These are phyloP conservation scores for Phytophthora capsici DNA, from an alignment of 352 stramenopile genomes.

Conservation along the genomic window DNA sequence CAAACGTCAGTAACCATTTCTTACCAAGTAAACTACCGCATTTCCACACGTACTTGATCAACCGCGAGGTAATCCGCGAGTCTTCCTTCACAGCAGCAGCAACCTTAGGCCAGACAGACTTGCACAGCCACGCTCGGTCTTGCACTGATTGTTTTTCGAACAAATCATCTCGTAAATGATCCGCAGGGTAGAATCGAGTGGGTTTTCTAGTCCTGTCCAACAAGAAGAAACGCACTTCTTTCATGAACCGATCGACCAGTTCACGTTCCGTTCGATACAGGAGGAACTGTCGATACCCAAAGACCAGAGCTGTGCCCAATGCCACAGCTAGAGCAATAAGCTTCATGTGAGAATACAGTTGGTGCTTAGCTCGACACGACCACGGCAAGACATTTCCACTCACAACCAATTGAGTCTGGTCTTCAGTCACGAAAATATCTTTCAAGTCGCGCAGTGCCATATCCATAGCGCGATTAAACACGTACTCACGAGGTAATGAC, in stretches of 20 bases:
- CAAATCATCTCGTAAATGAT: conserved; percentile 67
- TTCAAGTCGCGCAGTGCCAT: conserved; percentile 62
- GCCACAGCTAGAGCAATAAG: conserved; percentile 46
- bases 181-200: conserved; percentile 57
- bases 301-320: conserved; percentile 33
- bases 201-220: conserved; percentile 46
- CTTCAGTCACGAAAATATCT: conserved; percentile 58
- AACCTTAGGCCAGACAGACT: conserved; percentile 68
- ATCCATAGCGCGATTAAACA: conserved; percentile 69
- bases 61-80: conserved; percentile 49
- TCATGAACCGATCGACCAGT: conserved; percentile 68
- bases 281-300: conserved; percentile 43
- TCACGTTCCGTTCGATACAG: conserved; percentile 54
- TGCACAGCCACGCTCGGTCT: conserved; percentile 60
- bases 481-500: conserved; percentile 51
- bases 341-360: conserved; percentile 52
- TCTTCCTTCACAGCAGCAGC: conserved; percentile 59
- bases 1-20: conserved; percentile 7
- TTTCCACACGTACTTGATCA: conserved; percentile 49
- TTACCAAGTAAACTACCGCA: background rate
- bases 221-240: conserved; percentile 73
- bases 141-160: conserved; percentile 54
- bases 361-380: conserved; percentile 55
- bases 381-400: conserved; percentile 53
- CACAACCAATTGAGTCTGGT: conserved; percentile 56